These are phyloP conservation scores for Citrus mangshanensis DNA, from an alignment of 345 rosid species.

Conservation along the genomic window DNA sequence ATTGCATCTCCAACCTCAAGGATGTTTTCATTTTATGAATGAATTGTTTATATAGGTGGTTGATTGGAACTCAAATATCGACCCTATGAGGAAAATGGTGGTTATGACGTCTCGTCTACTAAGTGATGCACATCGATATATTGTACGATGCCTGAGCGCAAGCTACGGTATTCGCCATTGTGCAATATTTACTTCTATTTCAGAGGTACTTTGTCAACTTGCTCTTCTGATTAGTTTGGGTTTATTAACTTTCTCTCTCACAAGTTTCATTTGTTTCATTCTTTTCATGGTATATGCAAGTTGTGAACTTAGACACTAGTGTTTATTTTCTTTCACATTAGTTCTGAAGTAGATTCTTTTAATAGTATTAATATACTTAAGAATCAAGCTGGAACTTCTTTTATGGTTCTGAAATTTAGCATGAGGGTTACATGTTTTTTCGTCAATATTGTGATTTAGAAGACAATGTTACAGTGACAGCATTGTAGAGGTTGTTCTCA, in stretches of 20 bases:
- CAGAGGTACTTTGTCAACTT: conserved; percentile 60
- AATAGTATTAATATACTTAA: neutral
- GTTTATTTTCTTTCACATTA: neutral
- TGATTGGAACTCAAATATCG: conserved; percentile 64
- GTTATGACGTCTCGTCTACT: conserved; percentile 78
- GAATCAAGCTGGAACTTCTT: neutral
- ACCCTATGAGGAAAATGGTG: conserved; percentile 48
- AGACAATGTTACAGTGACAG: neutral
- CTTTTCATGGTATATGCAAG: neutral
- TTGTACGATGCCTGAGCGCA: conserved; percentile 69
- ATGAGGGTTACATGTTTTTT: neutral
- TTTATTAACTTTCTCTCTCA: conserved; percentile 4
- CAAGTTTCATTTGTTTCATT: neutral
- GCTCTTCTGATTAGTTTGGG: conserved; percentile 9
- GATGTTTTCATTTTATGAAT: conserved; percentile 8
- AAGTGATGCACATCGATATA: conserved; percentile 92
- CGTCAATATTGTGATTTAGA: neutral
- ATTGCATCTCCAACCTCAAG: neutral
- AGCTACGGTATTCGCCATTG: conserved; percentile 51
- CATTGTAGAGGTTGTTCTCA: neutral
- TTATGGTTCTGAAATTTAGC: neutral
- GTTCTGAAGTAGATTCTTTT: neutral
- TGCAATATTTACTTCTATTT: conserved; percentile 71
- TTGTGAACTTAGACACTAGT: conserved; percentile 2
- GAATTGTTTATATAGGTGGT: conserved; percentile 45